phyloP scores from a whole-genome alignment of 2,329 filamentous ascomycete genomes.

The Aspergillus terreus region DNA sequence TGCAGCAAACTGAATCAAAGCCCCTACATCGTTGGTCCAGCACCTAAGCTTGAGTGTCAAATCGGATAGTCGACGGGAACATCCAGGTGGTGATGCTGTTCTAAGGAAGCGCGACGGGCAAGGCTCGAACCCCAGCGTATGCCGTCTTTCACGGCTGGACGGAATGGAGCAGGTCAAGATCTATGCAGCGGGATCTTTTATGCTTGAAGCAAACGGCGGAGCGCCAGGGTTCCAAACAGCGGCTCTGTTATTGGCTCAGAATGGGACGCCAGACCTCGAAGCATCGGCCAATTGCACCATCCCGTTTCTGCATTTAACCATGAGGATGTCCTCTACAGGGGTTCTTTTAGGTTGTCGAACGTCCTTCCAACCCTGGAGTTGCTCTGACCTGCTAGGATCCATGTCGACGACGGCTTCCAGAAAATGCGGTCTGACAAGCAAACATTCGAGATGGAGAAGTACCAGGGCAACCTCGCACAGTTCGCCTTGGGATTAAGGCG shows the following conservation, averaged over 20 bases:
- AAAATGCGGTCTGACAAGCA: background rate
- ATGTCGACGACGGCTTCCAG: background rate
- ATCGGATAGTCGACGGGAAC: background rate
- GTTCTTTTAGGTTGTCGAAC: too few relatives aligned
- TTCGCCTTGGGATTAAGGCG: background rate
- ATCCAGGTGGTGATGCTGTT: background rate
- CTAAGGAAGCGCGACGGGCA: background rate
- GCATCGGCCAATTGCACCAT: background rate
- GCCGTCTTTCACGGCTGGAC: background rate
- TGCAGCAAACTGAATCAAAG: slow-evolving; percentile 1
- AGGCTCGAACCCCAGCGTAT: background rate
- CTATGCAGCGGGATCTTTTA: background rate
- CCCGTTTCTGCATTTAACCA: background rate
- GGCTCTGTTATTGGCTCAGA: background rate
- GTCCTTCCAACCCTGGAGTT: background rate
- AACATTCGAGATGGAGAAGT: background rate
- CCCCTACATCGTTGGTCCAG: background rate
- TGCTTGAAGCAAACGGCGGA: slow-evolving; percentile 1
- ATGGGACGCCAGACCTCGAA: background rate
- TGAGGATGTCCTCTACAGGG: background rate
- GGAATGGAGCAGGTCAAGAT: background rate
- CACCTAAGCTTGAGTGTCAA: background rate
- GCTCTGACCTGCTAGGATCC: background rate
- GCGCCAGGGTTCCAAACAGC: background rate
- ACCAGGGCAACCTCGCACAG: background rate